Conservation (phyloP, 2,329 filamentous ascomycete species). For the Bipolaris victoriae region DNA sequence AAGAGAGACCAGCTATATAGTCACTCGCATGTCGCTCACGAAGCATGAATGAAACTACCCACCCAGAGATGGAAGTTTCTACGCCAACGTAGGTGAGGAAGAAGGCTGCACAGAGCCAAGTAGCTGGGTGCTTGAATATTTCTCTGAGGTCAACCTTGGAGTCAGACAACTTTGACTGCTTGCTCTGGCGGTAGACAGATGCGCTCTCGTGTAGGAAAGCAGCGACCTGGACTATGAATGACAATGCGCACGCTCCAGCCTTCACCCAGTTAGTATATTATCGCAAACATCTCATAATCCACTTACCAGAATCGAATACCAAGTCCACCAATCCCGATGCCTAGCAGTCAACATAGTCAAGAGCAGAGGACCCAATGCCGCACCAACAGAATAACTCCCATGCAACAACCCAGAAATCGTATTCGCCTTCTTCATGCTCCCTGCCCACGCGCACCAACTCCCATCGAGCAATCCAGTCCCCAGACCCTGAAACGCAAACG, state of each 20-base stretch:
- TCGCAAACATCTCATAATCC: too few species aligned
- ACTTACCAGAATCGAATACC: conserved; percentile 51
- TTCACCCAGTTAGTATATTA: not conserved
- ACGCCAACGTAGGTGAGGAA: conserved; percentile 55
- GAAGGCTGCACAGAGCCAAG: conserved; percentile 53
- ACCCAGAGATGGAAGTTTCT: conserved; percentile 55
- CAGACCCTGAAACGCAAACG: conserved; percentile 43
- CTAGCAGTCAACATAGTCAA: conserved; percentile 39
- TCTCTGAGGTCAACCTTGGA: conserved; percentile 15
- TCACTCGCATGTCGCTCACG: conserved; percentile 48
- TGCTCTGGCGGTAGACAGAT: conserved; percentile 37
- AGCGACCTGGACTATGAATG: conserved; percentile 35
- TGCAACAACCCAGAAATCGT: conserved; percentile 51
- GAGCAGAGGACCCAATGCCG: conserved; percentile 48
- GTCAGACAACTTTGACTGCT: conserved; percentile 18
- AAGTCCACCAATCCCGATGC: conserved; percentile 46
- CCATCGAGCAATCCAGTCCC: conserved; percentile 54
- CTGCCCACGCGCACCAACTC: conserved; percentile 56
- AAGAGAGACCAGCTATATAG: conserved; percentile 50
- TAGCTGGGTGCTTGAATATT: conserved; percentile 45
- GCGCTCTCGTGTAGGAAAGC: conserved; percentile 51
- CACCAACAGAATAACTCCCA: conserved; percentile 50
- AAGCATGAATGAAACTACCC: conserved; percentile 56
- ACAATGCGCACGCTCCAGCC: conserved; percentile 17
- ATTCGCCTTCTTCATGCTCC: conserved; percentile 50